These are phyloP conservation scores for Isabelozyma gotoi DNA, from an alignment of 805 yeast genomes.

Conservation along the genomic window DNA sequence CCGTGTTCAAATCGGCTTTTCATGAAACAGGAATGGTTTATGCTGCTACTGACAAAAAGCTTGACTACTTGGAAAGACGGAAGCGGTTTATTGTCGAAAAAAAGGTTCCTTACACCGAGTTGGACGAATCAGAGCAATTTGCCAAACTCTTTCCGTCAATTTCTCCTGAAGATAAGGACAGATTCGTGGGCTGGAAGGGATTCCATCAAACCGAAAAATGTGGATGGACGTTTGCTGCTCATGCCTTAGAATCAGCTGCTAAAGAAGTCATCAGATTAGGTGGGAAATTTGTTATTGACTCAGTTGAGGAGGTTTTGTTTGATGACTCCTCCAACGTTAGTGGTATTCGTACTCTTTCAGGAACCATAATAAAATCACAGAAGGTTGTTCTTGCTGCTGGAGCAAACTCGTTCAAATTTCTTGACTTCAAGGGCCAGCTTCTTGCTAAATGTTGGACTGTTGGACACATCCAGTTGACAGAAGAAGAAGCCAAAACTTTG, in stretches of 20 bases:
- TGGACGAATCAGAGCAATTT: conserved; percentile 1
- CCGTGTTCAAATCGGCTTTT: conserved; percentile 2
- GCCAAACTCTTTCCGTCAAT: conserved; percentile 1
- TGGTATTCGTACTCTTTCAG: conserved; percentile 28
- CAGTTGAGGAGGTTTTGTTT: conserved; percentile 17
- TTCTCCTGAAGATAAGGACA: conserved; percentile 1
- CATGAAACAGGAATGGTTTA: conserved; percentile 9
- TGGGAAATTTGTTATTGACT: conserved; percentile 25
- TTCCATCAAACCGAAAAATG: conserved; percentile 2
- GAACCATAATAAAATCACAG: conserved; percentile 19
- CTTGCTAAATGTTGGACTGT: conserved; percentile 42
- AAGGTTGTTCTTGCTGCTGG: conserved; percentile 37
- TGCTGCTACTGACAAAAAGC: conserved; percentile 5
- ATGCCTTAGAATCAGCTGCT: conserved; percentile 10
- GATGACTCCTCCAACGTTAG: conserved; percentile 4
- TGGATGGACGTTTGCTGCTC: conserved; percentile 6
- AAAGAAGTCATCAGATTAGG: conserved; percentile 28
- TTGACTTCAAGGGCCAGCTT: conserved; percentile 35
- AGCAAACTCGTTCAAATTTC: conserved; percentile 32
- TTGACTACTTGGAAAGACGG: background rate
- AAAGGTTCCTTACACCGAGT: conserved; percentile 1
- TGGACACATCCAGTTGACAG: conserved; percentile 36
- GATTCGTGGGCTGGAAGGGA: conserved; percentile 6
- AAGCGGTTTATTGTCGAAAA: conserved; percentile 3
- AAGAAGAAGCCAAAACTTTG: conserved; percentile 26